Conservation (phyloP, 2,329 filamentous ascomycete genomes). For the Colletotrichum falcatum region DNA sequence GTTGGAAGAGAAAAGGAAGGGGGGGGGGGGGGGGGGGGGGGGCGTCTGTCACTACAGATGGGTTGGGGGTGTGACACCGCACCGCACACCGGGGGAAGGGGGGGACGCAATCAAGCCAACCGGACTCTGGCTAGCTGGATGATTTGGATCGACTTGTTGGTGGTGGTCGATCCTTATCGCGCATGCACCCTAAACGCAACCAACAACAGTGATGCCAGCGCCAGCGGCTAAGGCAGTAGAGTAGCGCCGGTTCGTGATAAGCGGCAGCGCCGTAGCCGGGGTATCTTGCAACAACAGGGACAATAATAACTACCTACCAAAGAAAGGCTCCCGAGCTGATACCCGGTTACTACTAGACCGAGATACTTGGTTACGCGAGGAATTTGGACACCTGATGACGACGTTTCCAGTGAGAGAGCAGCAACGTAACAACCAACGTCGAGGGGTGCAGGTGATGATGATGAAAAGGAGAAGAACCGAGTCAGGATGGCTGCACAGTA, state of each 20-base stretch:
- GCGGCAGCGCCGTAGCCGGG: not conserved
- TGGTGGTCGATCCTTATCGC: conserved; percentile 48
- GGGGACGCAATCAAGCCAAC: conserved; percentile 2
- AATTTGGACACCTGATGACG: not conserved
- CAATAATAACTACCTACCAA: not conserved
- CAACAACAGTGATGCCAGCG: not conserved
- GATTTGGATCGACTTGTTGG: conserved; percentile 38
- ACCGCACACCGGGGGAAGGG: not conserved
- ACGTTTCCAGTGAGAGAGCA: not conserved
- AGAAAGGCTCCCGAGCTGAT: not conserved
- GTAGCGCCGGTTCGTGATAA: conserved; percentile 22
- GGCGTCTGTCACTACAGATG: conserved; percentile 4
- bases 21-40: conserved; percentile 1
- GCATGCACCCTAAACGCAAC: conserved; percentile 42
- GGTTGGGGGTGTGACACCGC: conserved; percentile 12
- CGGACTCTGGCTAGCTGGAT: not conserved
- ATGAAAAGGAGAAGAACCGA: not conserved
- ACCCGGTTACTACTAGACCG: not conserved
- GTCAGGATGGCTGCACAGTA: not conserved
- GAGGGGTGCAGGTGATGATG: not conserved
- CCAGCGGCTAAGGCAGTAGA: conserved; percentile 3
- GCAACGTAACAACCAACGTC: not conserved
- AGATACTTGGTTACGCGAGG: not conserved
- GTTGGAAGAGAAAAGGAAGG: conserved; percentile 11
- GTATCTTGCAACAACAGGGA: not conserved